These are phyloP conservation scores for Avena insularis DNA, from an alignment of 176 grass and related monocot species.

Conservation along the genomic window DNA sequence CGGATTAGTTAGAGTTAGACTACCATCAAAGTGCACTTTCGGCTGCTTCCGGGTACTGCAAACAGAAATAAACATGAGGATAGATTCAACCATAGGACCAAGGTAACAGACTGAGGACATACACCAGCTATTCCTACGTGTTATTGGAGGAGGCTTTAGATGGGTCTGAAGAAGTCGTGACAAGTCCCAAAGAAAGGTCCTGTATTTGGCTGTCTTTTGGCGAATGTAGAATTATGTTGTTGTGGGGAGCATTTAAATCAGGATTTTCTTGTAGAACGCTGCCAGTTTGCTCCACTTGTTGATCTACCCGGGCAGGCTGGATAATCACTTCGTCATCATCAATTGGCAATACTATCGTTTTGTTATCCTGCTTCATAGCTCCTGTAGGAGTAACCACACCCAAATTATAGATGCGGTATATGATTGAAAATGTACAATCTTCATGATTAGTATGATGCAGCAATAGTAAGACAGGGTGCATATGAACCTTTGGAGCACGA, in stretches of 20 bases:
- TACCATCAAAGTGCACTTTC: conserved; percentile 36
- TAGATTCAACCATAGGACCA: background rate
- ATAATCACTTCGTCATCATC: conserved; percentile 9
- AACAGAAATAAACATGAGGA: conserved; percentile 29
- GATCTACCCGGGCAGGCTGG: conserved; percentile 1
- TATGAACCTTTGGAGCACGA: conserved; percentile 53
- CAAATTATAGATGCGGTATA: conserved; percentile 22
- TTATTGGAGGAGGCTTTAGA: conserved; percentile 32
- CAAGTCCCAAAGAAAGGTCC: conserved; percentile 44
- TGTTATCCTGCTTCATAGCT: conserved; percentile 11
- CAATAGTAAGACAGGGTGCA: background rate
- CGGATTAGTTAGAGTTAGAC: conserved; percentile 19
- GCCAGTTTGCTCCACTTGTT: background rate
- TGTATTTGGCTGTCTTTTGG: conserved; percentile 36
- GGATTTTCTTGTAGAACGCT: conserved; percentile 31
- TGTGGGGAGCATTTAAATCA: background rate
- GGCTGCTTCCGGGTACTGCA: conserved; percentile 43
- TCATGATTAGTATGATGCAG: conserved; percentile 1
- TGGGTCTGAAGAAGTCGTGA: background rate
- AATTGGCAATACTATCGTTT: conserved; percentile 15
- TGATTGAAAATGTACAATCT: background rate
- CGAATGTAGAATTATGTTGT: background rate
- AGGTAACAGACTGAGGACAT: background rate
- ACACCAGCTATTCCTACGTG: conserved; percentile 27
- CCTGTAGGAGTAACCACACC: conserved; percentile 33